These are phyloP conservation scores for Candida sanyiensis DNA, from an alignment of 805 yeast species.

Conservation along the genomic window DNA sequence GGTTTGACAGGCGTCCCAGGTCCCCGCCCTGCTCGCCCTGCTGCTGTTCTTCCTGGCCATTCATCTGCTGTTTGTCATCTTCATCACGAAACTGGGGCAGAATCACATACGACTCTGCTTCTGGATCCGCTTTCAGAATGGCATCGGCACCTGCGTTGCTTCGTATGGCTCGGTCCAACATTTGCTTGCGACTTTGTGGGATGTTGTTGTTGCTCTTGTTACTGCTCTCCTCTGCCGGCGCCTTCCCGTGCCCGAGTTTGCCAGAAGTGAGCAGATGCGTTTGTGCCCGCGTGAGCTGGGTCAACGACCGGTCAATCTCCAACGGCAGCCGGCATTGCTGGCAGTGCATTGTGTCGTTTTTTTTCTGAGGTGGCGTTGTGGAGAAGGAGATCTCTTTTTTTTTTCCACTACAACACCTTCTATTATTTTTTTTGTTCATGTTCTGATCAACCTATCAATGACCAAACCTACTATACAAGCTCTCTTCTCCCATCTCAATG, in stretches of 20 bases:
- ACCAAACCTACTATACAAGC: conserved; percentile 2
- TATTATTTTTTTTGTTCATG: not conserved
- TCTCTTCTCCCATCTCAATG: not conserved
- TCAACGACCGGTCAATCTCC: conserved; percentile 48
- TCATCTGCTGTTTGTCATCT: too few relatives aligned
- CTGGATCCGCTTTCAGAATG: not conserved
- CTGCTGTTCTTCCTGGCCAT: conserved; percentile 15
- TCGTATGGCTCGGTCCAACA: conserved; percentile 1
- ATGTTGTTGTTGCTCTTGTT: not conserved
- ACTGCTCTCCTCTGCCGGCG: conserved; percentile 8
- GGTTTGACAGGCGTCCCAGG: conserved; percentile 38
- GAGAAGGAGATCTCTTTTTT: too few relatives aligned
- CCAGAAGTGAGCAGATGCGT: conserved; percentile 43
- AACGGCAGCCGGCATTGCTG: conserved; percentile 60
- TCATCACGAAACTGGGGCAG: conserved; percentile 23
- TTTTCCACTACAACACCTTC: too few relatives aligned
- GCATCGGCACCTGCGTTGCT: conserved; percentile 8
- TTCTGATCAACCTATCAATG: too few relatives aligned
- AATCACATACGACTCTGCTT: conserved; percentile 25
- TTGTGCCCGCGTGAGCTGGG: conserved; percentile 49
- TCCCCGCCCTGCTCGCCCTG: conserved; percentile 27
- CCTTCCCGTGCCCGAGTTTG: conserved; percentile 20
- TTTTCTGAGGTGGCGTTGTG: conserved; percentile 1
- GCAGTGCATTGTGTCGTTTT: conserved; percentile 35
- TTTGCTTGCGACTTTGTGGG: conserved; percentile 1